Percentiles rank a stretch among this genome's conserved stretches.
Evolutionary conservation across 2,329 filamentous ascomycete genomes (phyloP).

Genomic region (Fusarium abutilonis): DNA sequence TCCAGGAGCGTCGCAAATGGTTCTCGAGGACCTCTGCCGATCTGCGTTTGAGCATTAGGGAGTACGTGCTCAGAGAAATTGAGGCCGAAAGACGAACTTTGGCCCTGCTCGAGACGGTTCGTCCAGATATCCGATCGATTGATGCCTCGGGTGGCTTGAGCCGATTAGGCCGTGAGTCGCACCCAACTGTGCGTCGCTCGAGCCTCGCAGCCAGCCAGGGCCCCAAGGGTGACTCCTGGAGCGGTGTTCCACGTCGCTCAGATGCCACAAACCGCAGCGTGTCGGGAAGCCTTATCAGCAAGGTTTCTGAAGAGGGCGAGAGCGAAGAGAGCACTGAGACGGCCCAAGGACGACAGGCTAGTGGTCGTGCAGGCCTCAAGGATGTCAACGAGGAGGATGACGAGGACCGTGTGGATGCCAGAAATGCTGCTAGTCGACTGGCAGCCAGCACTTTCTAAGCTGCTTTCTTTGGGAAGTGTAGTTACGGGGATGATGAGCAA

Average conservation of each 20-base stretch:
- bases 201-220: conserved; percentile 90
- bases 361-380: conserved; percentile 60
- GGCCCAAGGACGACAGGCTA: conserved; percentile 51
- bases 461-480: conserved; percentile 18
- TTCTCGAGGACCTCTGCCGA: conserved; percentile 88
- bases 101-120: conserved; percentile 90
- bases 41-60: conserved; percentile 82
- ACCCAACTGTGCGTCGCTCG: conserved; percentile 77
- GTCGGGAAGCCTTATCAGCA: conserved; percentile 75
- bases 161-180: conserved; percentile 86
- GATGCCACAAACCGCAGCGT: conserved; percentile 82
- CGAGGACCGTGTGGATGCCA: conserved; percentile 92
- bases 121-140: conserved; percentile 91
- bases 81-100: conserved; percentile 93
- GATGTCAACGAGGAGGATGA: conserved; percentile 82
- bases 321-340: conserved; percentile 54
- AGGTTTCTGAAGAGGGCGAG: conserved; percentile 69
- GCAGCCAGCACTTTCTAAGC: conserved; percentile 90
- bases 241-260: conserved; percentile 84
- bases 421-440: conserved; percentile 92
- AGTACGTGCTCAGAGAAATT: conserved; percentile 94
- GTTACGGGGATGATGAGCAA: conserved; percentile 30
- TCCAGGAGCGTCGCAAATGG: conserved; percentile 91
- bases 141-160: conserved; percentile 90
- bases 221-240: conserved; percentile 98